Evolutionary conservation across 192 early-diverging fungal species (phyloP).

Genomic region (Piromyces sp.): DNA sequence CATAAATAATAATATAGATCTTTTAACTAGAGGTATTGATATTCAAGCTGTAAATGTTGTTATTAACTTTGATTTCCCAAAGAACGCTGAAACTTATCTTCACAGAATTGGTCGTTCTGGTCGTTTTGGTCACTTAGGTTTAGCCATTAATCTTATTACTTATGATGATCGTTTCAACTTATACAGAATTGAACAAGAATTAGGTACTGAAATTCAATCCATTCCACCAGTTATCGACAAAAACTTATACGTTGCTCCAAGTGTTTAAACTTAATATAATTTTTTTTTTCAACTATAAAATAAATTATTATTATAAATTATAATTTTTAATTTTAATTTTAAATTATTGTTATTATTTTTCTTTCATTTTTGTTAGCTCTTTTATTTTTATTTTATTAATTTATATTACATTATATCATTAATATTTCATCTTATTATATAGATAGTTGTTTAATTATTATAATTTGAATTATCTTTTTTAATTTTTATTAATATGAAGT

Average conservation of each 20-base stretch:
- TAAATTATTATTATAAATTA: background rate
- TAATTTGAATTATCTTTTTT: background rate
- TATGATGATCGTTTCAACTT: conserved; percentile 95
- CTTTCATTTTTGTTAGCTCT: background rate
- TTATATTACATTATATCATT: background rate
- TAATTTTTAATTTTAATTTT: background rate
- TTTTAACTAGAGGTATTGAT: conserved; percentile 95
- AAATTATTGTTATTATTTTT: background rate
- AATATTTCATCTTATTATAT: background rate
- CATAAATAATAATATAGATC: conserved; percentile 34
- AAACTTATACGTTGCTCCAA: conserved; percentile 1
- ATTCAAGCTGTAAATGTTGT: conserved; percentile 99
- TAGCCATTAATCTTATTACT: conserved; percentile 96
- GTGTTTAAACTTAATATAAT: background rate
- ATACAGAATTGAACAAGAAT: conserved; percentile 94
- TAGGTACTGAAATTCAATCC: conserved; percentile 94
- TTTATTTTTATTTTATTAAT: background rate
- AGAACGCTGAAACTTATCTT: conserved; percentile 96
- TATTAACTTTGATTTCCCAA: conserved; percentile 99
- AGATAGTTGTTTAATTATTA: background rate
- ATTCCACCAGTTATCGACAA: conserved; percentile 96
- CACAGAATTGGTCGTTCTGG: conserved; percentile 97
- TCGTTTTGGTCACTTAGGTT: conserved; percentile 84
- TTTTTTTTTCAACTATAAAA: background rate
- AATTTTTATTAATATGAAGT: background rate